These are phyloP conservation scores for Hyphopichia buzzinii DNA, from an alignment of 1,139 yeast species.

Conservation along the genomic window DNA sequence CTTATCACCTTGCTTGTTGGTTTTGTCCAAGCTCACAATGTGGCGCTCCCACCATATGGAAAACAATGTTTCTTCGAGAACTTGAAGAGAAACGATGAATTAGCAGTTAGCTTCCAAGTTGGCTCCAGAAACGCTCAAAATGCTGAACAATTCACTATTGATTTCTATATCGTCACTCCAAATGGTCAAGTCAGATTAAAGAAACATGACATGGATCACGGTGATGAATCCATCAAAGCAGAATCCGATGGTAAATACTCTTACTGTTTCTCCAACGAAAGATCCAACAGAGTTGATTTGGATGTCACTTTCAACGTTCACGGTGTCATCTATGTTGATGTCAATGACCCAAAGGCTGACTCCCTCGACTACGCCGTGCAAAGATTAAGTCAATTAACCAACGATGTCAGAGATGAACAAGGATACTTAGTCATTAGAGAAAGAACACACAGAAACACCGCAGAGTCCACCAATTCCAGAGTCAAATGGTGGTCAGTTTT, in stretches of 20 bases:
- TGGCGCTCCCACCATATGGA: slow-evolving; percentile 79
- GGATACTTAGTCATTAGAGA: slow-evolving; percentile 93
- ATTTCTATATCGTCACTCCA: slow-evolving; percentile 68
- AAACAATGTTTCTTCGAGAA: slow-evolving; percentile 87
- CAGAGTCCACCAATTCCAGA: slow-evolving; percentile 94
- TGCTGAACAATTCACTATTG: slow-evolving; percentile 73
- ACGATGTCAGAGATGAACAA: slow-evolving; percentile 89
- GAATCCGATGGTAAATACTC: slow-evolving; percentile 68
- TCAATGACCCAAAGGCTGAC: slow-evolving; percentile 77
- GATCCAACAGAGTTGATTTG: slow-evolving; percentile 66
- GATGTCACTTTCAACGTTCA: slow-evolving; percentile 96
- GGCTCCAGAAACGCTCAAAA: slow-evolving; percentile 86
- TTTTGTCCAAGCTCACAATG: slow-evolving; percentile 65
- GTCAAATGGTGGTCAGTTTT: slow-evolving; percentile 98
- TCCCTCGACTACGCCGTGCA: slow-evolving; percentile 84
- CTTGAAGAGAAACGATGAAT: slow-evolving; percentile 78
- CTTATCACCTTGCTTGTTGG: slow-evolving; percentile 8
- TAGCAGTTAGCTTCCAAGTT: slow-evolving; percentile 88
- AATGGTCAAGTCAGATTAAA: slow-evolving; percentile 52
- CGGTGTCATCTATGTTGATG: slow-evolving; percentile 86
- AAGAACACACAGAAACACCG: slow-evolving; percentile 97
- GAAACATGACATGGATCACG: slow-evolving; percentile 66
- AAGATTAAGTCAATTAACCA: slow-evolving; percentile 70
- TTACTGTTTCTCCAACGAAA: slow-evolving; percentile 92
- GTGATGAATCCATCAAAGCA: slow-evolving; percentile 72